phyloP scores from a whole-genome alignment of 2,329 filamentous ascomycete genomes.

The Torrubiella hemipterigena region DNA sequence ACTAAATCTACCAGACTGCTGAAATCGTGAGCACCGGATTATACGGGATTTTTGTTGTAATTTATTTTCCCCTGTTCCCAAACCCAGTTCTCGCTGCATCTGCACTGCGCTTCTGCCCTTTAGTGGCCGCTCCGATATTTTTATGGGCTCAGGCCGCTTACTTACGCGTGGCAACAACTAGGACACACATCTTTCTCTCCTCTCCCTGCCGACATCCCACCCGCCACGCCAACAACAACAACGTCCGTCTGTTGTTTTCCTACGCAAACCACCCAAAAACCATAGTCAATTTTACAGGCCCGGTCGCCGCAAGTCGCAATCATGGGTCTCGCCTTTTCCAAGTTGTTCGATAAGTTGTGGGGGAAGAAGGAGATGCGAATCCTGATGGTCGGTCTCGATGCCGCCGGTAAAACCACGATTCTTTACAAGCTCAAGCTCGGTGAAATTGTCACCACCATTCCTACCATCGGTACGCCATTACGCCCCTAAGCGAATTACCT shows the following conservation, averaged over 20 bases:
- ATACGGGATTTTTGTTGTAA: too few species aligned
- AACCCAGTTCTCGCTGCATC: too few species aligned
- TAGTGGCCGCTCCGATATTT: too few species aligned
- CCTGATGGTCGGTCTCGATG: slow-evolving; percentile 98
- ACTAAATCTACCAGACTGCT: too few species aligned
- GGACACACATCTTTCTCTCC: slow-evolving; percentile 13
- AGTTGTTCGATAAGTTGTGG: slow-evolving; percentile 92
- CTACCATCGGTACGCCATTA: slow-evolving; percentile 70
- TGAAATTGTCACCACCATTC: slow-evolving; percentile 98
- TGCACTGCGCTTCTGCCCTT: too few species aligned
- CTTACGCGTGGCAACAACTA: slow-evolving; percentile 18
- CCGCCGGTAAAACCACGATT: slow-evolving; percentile 99
- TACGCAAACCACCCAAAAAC: too few species aligned
- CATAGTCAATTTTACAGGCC: too few species aligned
- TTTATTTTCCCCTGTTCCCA: too few species aligned
- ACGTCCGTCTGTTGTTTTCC: too few species aligned
- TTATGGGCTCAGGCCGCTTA: too few species aligned
- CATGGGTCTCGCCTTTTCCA: slow-evolving; percentile 98
- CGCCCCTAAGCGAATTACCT: slow-evolving; percentile 1
- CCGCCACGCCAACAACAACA: slow-evolving; percentile 13
- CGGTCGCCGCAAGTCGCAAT: slow-evolving; percentile 41
- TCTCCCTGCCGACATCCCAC: slow-evolving; percentile 8
- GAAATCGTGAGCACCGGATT: too few species aligned
- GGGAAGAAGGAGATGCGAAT: slow-evolving; percentile 99
- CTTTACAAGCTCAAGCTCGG: slow-evolving; percentile 99